These are phyloP conservation scores for Psophocarpus tetragonolobus DNA, from an alignment of 306 rosid genomes.

Conservation along the genomic window DNA sequence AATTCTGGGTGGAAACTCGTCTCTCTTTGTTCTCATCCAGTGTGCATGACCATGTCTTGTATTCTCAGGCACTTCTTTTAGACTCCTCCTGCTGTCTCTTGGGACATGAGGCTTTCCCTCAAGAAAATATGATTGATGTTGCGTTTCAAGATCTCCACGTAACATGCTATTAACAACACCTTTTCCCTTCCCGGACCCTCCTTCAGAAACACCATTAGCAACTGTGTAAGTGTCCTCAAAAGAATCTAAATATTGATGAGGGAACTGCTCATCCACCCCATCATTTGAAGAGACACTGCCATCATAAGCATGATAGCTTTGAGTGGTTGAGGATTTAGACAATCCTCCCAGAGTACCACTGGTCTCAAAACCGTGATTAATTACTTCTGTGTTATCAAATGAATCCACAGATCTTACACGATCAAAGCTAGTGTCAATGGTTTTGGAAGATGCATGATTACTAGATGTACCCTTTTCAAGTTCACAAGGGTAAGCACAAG, in stretches of 20 bases:
- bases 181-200: conserved; percentile 46
- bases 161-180: conserved; percentile 35
- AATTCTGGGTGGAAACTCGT: conserved; percentile 47
- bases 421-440: conserved; percentile 28
- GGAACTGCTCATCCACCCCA: conserved; percentile 56
- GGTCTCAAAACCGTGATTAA: conserved; percentile 50
- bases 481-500: conserved; percentile 20
- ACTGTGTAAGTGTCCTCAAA: conserved; percentile 34
- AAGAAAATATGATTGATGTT: conserved; percentile 38
- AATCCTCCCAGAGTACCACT: conserved; percentile 41
- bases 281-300: conserved; percentile 78
- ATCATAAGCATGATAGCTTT: conserved; percentile 67
- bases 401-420: conserved; percentile 41
- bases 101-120: conserved; percentile 39
- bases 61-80: conserved; percentile 41
- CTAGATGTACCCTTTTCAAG: conserved; percentile 42
- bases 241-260: conserved; percentile 33
- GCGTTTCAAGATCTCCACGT: conserved; percentile 43
- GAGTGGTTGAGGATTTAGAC: conserved; percentile 52
- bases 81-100: conserved; percentile 35
- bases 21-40: conserved; percentile 47
- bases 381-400: conserved; percentile 38
- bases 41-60: conserved; percentile 41
- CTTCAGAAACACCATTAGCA: conserved; percentile 41
- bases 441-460: conserved; percentile 35